phyloP scores from a whole-genome alignment of 495 filamentous ascomycete genomes.

The Aspergillus baeticus region DNA sequence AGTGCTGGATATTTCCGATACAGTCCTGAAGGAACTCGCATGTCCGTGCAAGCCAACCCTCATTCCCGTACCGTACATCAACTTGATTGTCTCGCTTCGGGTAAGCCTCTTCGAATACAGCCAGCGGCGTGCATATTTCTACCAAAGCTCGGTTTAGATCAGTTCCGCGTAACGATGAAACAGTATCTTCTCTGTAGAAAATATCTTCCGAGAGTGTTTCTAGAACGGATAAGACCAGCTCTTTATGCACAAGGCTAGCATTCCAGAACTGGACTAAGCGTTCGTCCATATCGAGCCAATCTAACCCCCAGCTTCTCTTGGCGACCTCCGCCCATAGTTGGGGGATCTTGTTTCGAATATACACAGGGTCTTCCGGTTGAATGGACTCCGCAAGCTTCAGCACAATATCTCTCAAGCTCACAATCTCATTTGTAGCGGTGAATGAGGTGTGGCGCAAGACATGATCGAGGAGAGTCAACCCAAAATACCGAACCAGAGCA shows the following conservation, averaged over 20 bases:
- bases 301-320: constrained; percentile 85
- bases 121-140: constrained; percentile 83
- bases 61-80: constrained; percentile 67
- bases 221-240: constrained; percentile 77
- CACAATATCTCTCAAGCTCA: constrained; percentile 67
- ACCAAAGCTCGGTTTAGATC: constrained; percentile 84
- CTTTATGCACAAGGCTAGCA: constrained; percentile 69
- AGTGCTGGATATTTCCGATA: constrained; percentile 61
- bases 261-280: constrained; percentile 79
- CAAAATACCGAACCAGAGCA: constrained; percentile 87
- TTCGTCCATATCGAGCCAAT: constrained; percentile 94
- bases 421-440: constrained; percentile 60
- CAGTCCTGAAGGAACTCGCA: constrained; percentile 73
- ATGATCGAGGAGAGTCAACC: constrained; percentile 85
- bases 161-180: constrained; percentile 76
- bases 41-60: constrained; percentile 84
- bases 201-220: constrained; percentile 95
- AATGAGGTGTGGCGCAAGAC: constrained; percentile 80
- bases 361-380: constrained; percentile 70
- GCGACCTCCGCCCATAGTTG: constrained; percentile 93
- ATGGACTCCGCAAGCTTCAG: constrained; percentile 74
- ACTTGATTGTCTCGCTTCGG: constrained; percentile 62
- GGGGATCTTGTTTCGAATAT: constrained; percentile 91
- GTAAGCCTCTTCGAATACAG: constrained; percentile 70
- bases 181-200: constrained; percentile 84